Evolutionary conservation across 495 filamentous ascomycete genomes (phyloP), one percentile per base, ranked within the genome.

Genomic region (Penicillium cataractarum): DNA sequence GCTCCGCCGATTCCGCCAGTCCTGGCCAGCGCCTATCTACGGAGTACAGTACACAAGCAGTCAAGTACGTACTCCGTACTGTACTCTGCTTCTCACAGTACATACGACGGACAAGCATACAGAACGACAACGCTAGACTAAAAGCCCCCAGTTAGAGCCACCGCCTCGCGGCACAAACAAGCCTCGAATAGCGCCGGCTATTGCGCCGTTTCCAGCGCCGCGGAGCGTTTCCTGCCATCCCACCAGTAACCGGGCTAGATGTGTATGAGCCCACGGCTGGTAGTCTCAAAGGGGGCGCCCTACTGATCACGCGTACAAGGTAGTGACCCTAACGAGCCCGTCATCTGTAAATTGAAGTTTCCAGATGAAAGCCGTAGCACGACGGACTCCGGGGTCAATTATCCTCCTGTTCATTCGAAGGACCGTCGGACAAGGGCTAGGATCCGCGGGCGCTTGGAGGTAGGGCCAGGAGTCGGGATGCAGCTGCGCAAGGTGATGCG

Each of bases 181-280:
- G 46, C 46, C 26, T 50, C 24, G 22, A 50, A 50, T 26, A 26
- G 46, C 22, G 46, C 24, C 26, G 21, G 26, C 46, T 27, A 29
- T 12, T 15, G 13, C 22, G 46, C 24, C 46, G 21, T n/a, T n/a
- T n/a, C 29, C 29, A 31, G 46, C 22, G 24, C 24, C 22, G 13
- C 12, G 12, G 24, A 27, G 40, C 40, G 19, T 50, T 15, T 6
- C 46, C 13, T 27, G 1, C 6, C 13, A 50, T 13, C 12, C 46
- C 12, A 7, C 46, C 3, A 24, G 31, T 10, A 24, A 3, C 19
- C 1, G 2, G 19, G 24, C 66, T 61, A 26, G 8, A 77, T 76
- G 46, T 79, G 69, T 54, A 84, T 84, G 53, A 89, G 84, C n/a
- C 80, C 82, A 56, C 89, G 84, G 70, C 86, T 88, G 46, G 64